Evolutionary conservation across 352 stramenopile genomes (phyloP), one percentile per base, ranked within the genome.

Genomic region (Pythium oligandrum): DNA sequence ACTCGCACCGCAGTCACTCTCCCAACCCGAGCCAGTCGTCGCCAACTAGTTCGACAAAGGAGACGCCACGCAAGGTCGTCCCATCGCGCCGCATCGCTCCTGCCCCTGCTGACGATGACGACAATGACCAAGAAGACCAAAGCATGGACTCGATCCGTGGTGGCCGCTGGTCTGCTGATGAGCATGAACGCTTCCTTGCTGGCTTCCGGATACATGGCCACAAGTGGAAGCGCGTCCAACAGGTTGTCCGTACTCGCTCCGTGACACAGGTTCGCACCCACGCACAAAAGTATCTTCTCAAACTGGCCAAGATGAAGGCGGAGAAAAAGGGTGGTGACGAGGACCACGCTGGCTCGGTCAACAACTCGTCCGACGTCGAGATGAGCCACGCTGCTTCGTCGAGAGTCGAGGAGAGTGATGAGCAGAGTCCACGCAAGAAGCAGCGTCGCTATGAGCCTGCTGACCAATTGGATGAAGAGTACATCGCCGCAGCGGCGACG

Each of bases 141-240:
- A 34, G 53, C 43, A 35, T 57, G 3, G 63, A 65, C 39, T 83
- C 83, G 17, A 87, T 94, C 36, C 85, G 85, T 8, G 85, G 83
- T 11, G 85, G 85, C 0, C 80, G 85, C 30, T 95, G 85, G 85
- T 92, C 79, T 1, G 78, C 78, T 0, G 83, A 95, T 35, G 85
- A 95, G 55, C 83, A 95, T 55, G 83, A 95, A 42, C 83, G 85
- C 3, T 95, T 95, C 54, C 59, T 95, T 6, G 74, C 84, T 30
- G 85, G 85, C 35, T 95, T 95, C 59, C 78, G 78, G 53, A 83
- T 92, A 57, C 82, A 93, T 45, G 85, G 85, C 26, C 83, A 95
- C 73, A 93, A 95, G 68, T 95, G 85, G 85, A 95, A 95, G 64
- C 83, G 85, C 37, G 85, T 95, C 47, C 85, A 95, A 56, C 83